Evolutionary conservation across 352 stramenopile species (phyloP), one percentile per base, ranked within the genome.

Genomic region (Pythium monospermum): DNA sequence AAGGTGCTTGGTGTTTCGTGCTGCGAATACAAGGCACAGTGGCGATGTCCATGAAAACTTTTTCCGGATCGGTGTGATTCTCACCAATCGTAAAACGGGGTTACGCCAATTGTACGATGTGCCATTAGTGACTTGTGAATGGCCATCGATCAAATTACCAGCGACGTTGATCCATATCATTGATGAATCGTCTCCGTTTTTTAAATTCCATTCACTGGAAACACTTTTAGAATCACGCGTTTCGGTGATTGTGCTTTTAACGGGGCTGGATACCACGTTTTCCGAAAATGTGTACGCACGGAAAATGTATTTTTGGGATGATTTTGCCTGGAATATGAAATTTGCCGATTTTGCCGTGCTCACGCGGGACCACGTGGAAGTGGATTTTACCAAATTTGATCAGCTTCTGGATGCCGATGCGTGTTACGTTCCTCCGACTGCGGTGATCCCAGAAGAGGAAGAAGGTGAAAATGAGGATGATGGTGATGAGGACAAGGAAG

Each of bases 261-360:
- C 82, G 25, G 82, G 76, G 3, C 73, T 92, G n/a, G 82, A 92
- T 55, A 92, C 76, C 22, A 92, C 82, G 6, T 92, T 92, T 55
- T 80, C 71, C 4, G 82, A 92, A 49, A 92, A 89, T 53, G 82
- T 92, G 32, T 92, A 92, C 45, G 82, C 82, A 13, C 82, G 82
- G 18, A 88, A 90, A 44, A 90, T 87, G 78, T 92, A 92, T 67
- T 92, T 92, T 43, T 92, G 76, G 76, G 75, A 92, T 42, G 76
- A 92, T n/a, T 92, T 92, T 53, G 81, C 73, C 23, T 89, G 71
- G 63, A 71, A 88, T 43, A 82, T 76, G 69, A 73, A 69, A 43
- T 92, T 92, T 46, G 76, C 63, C 11, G 79, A 92, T 61, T 87
- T 87, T 48, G 78, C 80, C n/a, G 54, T 84, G 28, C 68, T 92